A percentile compares a stretch with the other conserved stretches of the same genome.
Conservation (phyloP, 371 early-diverging fungal species). For the Syncephalastrum sp. region DNA sequence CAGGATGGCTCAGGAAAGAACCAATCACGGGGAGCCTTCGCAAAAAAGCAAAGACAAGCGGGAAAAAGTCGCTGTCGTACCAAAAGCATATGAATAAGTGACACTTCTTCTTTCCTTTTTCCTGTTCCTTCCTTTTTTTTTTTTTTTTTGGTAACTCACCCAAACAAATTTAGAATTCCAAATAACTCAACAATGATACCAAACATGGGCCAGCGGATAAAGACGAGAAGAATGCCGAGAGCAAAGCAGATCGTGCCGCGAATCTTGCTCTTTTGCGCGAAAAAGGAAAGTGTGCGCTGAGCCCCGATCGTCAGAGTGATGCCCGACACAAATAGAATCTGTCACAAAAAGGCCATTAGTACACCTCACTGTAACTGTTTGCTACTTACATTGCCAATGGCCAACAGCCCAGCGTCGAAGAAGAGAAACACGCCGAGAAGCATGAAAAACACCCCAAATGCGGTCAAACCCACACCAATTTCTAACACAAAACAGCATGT, state of each 20-base stretch:
- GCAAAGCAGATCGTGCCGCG: constrained; percentile 85
- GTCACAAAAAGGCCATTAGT: not conserved
- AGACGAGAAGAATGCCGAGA: constrained; percentile 78
- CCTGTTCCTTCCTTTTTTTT: not conserved
- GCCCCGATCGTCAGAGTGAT: constrained; percentile 81
- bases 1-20: constrained; percentile 47
- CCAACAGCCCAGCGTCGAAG: constrained; percentile 89
- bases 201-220: constrained; percentile 77
- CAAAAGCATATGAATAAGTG: constrained; percentile 2
- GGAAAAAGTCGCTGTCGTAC: constrained; percentile 83
- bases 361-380: too few relatives aligned
- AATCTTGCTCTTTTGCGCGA: constrained; percentile 71
- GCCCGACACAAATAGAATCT: constrained; percentile 87
- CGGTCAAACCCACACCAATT: constrained; percentile 91
- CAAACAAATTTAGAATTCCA: constrained; percentile 92
- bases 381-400: constrained; percentile 84
- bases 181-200: constrained; percentile 83
- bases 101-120: not conserved
- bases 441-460: constrained; percentile 85
- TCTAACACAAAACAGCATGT: constrained; percentile 39
- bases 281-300: constrained; percentile 77
- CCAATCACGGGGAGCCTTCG: constrained; percentile 83
- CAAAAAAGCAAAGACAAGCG: constrained; percentile 78
- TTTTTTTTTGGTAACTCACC: constrained; percentile 50
- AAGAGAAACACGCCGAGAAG: constrained; percentile 83